Evolutionary conservation across 1,284 basidiomycete genomes (phyloP).

Genomic region (Trichosporon coremiiforme): DNA sequence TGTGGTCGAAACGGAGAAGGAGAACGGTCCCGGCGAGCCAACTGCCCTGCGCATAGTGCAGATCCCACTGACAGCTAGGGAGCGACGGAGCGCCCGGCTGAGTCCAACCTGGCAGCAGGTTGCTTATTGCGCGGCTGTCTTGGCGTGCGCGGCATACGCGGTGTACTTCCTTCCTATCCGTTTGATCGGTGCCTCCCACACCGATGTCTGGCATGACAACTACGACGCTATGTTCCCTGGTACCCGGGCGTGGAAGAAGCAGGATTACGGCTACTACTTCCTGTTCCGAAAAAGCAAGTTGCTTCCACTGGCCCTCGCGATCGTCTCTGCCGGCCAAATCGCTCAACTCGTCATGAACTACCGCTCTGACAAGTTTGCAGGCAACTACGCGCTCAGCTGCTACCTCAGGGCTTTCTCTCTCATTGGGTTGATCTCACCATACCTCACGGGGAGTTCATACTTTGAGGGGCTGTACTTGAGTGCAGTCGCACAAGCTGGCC

Average conservation of each 20-base stretch:
- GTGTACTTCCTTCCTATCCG: neutral
- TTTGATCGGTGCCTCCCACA: neutral
- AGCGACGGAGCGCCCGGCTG: neutral
- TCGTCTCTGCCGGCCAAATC: neutral
- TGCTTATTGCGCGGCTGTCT: neutral
- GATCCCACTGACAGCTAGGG: neutral
- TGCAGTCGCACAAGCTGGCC: neutral
- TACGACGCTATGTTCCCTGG: neutral
- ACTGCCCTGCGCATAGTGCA: neutral
- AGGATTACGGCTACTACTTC: neutral
- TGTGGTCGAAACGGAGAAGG: neutral
- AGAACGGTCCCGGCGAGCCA: neutral
- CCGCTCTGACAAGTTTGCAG: neutral
- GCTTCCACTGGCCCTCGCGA: neutral
- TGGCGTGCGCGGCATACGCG: neutral
- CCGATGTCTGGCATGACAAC: neutral
- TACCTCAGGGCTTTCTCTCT: neutral
- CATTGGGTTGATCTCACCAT: neutral
- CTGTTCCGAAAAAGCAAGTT: neutral
- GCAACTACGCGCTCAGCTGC: neutral
- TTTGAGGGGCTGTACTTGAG: neutral
- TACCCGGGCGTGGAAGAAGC: neutral
- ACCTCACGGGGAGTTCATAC: neutral
- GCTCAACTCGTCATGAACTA: neutral
- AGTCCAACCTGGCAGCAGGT: neutral